Conservation (phyloP, 345 rosid genomes). For the Bruguiera gymnorhiza region DNA sequence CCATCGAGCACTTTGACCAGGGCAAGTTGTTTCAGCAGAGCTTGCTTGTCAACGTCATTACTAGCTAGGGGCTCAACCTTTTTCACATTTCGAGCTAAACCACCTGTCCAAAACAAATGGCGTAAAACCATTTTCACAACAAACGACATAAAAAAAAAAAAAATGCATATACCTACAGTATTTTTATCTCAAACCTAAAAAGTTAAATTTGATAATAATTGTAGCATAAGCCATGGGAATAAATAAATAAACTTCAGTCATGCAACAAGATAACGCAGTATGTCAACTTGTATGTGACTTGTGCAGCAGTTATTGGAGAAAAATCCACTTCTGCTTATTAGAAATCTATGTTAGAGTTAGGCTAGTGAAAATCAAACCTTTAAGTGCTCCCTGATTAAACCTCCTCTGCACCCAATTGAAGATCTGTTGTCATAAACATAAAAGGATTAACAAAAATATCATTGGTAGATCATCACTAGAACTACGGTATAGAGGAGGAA, state of each 20-base stretch:
- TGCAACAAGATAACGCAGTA: too few relatives aligned
- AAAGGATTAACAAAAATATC: slow-evolving; percentile 6
- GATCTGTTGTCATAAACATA: slow-evolving; percentile 42
- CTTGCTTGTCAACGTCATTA: slow-evolving; percentile 51
- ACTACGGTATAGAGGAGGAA: neutral
- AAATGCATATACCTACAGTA: neutral
- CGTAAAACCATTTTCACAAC: neutral
- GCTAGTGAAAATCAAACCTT: slow-evolving; percentile 42
- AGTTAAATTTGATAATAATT: too few relatives aligned
- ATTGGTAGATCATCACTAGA: neutral
- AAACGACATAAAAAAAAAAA: neutral
- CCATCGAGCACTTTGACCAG: slow-evolving; percentile 65
- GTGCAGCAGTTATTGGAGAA: too few relatives aligned
- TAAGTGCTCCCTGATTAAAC: slow-evolving; percentile 53
- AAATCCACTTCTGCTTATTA: neutral
- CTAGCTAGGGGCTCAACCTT: slow-evolving; percentile 44
- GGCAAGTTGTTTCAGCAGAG: slow-evolving; percentile 63
- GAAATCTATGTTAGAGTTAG: neutral
- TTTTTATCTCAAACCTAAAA: too few relatives aligned
- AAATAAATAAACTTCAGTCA: too few relatives aligned
- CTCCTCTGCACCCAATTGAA: slow-evolving; percentile 87
- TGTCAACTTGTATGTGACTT: too few relatives aligned
- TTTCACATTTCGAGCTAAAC: slow-evolving; percentile 42
- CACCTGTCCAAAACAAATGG: slow-evolving; percentile 31
- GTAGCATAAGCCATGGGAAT: too few relatives aligned